Evolutionary conservation across 352 stramenopile genomes (phyloP), one percentile per base, ranked within the genome.

Genomic region (Pythium brachiatum): DNA sequence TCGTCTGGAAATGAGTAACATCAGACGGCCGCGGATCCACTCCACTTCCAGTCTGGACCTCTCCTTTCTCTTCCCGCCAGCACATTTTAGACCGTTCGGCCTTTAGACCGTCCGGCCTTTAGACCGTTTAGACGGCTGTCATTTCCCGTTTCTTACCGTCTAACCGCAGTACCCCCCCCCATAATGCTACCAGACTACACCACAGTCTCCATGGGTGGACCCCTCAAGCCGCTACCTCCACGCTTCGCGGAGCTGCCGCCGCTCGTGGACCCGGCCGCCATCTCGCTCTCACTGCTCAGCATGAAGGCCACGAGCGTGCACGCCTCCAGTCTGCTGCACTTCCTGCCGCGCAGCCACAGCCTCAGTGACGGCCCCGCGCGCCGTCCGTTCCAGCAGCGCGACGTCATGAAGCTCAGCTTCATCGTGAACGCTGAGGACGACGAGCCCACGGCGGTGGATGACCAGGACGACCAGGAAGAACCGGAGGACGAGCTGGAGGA

Each of bases 371-470:
- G 51, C 16, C 46, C 7, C 12, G 4, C 36, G 16, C 36, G 36
- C 15, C 12, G 26, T 34, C n/a, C 26, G 5, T n/a, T 38, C 26
- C 54, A 27, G 38, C 25, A 32, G 8, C 55, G 62, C 52, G 32
- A 69, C 26, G 62, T 51, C 53, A 89, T 89, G 79, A 80, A 73
- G 39, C 69, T 89, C 27, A 79, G 75, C 62, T 89, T 89, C 60
- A 89, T 89, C 60, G 70, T 78, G 2, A 81, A 86, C 57, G 64
- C 68, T 0, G 32, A 71, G 31, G 44, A 53, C 7, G 48, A 38
- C 38, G 29, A 64, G 18, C 31, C 39, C 15, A 48, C 44, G 20
- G 7, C 34, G 26, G 29, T 21, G 9, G 39, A 53, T 16, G 60
- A 80, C 57, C 57, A 70, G 4, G 32, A 70, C 9, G 32, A 68